A percentile compares a stretch with the other conserved stretches of the same genome.
These are phyloP conservation scores for Colletotrichum salicis DNA, from an alignment of 2,329 filamentous ascomycete genomes.

Conservation along the genomic window DNA sequence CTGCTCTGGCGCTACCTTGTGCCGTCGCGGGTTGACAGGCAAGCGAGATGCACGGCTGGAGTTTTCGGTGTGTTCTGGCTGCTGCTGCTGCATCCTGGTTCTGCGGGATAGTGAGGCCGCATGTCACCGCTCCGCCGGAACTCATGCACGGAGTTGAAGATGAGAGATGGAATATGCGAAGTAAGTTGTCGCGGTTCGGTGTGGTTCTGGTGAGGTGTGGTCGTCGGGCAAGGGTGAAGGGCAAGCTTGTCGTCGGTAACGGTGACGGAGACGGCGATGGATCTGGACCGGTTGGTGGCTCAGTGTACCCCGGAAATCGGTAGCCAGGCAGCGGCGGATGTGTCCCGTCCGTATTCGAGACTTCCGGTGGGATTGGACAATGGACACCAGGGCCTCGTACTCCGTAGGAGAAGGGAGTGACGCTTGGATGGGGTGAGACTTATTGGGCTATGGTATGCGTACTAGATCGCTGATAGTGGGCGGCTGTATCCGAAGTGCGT, in stretches of 20 bases:
- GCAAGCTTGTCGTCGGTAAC: not conserved
- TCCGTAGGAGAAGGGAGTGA: not conserved
- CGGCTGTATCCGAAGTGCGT: not conserved
- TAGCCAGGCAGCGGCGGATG: not conserved
- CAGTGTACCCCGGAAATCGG: not conserved
- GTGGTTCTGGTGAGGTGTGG: not conserved
- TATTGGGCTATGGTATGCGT: not conserved
- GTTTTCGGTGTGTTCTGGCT: slow-evolving; percentile 25
- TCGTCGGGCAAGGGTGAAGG: not conserved
- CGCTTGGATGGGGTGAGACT: not conserved
- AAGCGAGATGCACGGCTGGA: slow-evolving; percentile 47
- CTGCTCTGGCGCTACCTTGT: slow-evolving; percentile 58
- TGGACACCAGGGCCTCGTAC: not conserved
- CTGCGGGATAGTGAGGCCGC: slow-evolving; percentile 28
- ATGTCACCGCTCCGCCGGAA: slow-evolving; percentile 30
- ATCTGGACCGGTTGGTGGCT: not conserved
- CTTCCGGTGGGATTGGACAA: not conserved
- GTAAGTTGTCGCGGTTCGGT: not conserved
- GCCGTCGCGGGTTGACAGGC: slow-evolving; percentile 61
- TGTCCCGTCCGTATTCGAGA: not conserved
- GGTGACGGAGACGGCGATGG: not conserved
- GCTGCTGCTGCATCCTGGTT: slow-evolving; percentile 35
- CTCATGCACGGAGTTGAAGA: not conserved
- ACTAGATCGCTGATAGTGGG: not conserved
- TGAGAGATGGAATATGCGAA: not conserved